These are phyloP conservation scores for Cyberlindnera suaveolens DNA, from an alignment of 805 yeast genomes.

Conservation along the genomic window DNA sequence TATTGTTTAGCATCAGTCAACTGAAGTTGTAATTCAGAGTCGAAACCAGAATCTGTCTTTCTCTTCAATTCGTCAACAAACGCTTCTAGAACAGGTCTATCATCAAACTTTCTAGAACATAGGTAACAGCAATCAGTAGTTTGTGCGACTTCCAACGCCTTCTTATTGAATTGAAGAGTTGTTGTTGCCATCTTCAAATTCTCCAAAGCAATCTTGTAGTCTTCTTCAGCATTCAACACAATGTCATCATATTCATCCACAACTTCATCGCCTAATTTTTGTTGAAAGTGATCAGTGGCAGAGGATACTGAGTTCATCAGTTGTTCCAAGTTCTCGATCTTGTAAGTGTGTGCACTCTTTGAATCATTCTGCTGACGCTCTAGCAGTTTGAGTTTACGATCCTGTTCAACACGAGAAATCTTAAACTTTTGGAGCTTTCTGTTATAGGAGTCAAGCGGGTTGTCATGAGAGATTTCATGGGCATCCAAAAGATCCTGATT, in stretches of 20 bases:
- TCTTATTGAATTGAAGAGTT: conserved; percentile 59
- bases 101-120: conserved; percentile 63
- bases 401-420: conserved; percentile 5
- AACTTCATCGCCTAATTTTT: conserved; percentile 27
- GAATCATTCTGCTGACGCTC: conserved; percentile 8
- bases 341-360: conserved; percentile 14
- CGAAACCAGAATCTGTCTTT: conserved; percentile 26
- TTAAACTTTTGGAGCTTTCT: not conserved
- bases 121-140: conserved; percentile 55
- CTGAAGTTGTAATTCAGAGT: conserved; percentile 28
- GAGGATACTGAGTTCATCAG: conserved; percentile 6
- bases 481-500: conserved; percentile 21
- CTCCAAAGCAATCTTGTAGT: conserved; percentile 53
- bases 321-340: conserved; percentile 3
- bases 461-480: conserved; percentile 12
- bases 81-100: conserved; percentile 20
- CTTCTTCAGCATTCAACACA: conserved; percentile 52
- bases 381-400: not conserved
- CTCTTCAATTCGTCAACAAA: conserved; percentile 26
- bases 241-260: conserved; percentile 46
- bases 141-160: conserved; percentile 62
- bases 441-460: conserved; percentile 10
- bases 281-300: conserved; percentile 9
- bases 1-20: conserved; percentile 28
- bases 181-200: conserved; percentile 64